Conservation (phyloP, 2,329 filamentous ascomycete genomes). For the Celoporthe dispersa region DNA sequence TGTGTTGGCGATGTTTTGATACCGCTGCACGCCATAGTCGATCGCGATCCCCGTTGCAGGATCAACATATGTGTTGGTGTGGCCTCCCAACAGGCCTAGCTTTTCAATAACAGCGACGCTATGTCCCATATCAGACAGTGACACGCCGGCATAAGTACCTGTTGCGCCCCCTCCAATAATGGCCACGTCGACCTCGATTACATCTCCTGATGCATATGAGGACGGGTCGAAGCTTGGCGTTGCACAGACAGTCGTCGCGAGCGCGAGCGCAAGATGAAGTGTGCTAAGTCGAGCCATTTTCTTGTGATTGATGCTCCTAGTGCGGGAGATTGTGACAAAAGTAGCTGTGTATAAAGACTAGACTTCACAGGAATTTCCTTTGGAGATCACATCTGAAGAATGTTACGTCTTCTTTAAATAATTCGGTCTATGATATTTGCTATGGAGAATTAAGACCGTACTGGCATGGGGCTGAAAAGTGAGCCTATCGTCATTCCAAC, state of each 20-base stretch:
- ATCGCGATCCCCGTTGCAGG: conserved; percentile 38
- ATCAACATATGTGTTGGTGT: conserved; percentile 51
- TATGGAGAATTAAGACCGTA: background rate
- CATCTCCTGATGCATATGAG: conserved; percentile 2
- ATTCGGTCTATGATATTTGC: background rate
- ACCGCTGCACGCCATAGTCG: conserved; percentile 42
- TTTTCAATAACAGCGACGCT: conserved; percentile 32
- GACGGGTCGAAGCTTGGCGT: background rate
- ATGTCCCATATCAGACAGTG: conserved; percentile 29
- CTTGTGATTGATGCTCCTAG: background rate
- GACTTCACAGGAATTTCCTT: background rate
- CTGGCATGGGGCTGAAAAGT: background rate
- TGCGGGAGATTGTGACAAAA: background rate
- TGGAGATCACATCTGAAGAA: background rate
- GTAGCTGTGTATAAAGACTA: background rate
- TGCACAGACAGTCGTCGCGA: background rate
- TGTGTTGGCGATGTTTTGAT: conserved; percentile 41
- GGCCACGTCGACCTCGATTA: conserved; percentile 28
- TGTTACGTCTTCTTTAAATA: background rate
- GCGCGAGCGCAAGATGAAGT: background rate
- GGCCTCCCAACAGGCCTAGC: conserved; percentile 38
- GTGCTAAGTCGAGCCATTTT: background rate
- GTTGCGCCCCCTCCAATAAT: conserved; percentile 33
- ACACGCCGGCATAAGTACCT: conserved; percentile 31
- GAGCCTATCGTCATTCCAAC: background rate